Base-by-base conservation (phyloP, 2,329 filamentous ascomycete species). In the Aureobasidium sp. region DNA sequence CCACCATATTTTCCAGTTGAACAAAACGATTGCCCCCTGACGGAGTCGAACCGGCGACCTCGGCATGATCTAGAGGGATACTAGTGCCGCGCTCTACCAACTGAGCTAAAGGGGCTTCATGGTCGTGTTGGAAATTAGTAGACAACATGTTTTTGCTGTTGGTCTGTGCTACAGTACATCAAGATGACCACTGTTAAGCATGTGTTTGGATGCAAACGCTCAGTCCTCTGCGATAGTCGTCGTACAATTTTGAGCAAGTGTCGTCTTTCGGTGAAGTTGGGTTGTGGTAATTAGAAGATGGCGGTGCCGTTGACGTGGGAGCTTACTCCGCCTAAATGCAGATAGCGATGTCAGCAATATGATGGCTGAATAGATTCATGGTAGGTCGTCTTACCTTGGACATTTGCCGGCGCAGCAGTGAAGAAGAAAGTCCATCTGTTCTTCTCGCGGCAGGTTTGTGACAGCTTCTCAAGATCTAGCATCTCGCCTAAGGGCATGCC, bases 381-480 rank as follows among this genome's bases (percentile, higher is more conserved):
- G 20, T 20, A 20, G 20, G 10, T 34, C 34, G n/a, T 66, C 69
- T 59, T 69, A 71, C 83, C 81, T 6, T 80, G 79, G 48, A 83
- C 79, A 68, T 87, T 86, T 37, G 85, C 72, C 0, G 85, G 84
- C 12, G 77, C 78, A 64, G 82, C 86, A 0, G 81, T 83, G 26
- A 88, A 78, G 73, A 88, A 66, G 52, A 66, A 66, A 13, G 60
- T 59, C 63, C 63, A 66, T 29, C 63, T 63, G 15, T 66, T 66
- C 34, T 64, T 59, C 52, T 64, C 48, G 7, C 59, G 50, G 29
- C 65, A 66, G 6, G 39, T 50, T 57, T 66, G 44, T 2, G 65
- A 47, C 24, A 66, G 15, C 52, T 73, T 79, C 64, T 83, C 80
- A 5, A 87, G 72, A 68, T 84, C 80, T 75, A 81, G 80, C 59